Conservation (phyloP, 768 basidiomycete species). For the Termitomyces sp. region DNA sequence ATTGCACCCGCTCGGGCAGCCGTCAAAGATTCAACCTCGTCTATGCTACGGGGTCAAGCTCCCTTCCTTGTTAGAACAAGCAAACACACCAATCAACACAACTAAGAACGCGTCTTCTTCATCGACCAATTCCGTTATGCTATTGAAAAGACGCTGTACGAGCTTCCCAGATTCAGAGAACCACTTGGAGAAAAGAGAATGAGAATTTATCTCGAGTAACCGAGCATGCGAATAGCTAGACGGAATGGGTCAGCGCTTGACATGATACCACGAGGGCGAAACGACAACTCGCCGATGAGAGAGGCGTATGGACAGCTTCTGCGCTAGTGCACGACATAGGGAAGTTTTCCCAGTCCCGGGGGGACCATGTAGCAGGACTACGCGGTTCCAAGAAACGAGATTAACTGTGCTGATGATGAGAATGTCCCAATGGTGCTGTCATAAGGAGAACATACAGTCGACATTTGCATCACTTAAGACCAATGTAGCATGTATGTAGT, state of each 20-base stretch:
- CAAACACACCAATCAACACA: slow-evolving; percentile 77
- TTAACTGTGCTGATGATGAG: slow-evolving; percentile 52
- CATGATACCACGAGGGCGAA: neutral
- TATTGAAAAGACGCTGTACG: slow-evolving; percentile 88
- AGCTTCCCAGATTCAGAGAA: slow-evolving; percentile 99
- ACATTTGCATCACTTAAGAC: slow-evolving; percentile 87
- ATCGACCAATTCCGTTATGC: slow-evolving; percentile 87
- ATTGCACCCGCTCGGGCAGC: slow-evolving; percentile 93
- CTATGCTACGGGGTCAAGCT: slow-evolving; percentile 36
- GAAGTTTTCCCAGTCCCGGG: slow-evolving; percentile 98
- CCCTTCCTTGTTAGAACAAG: neutral
- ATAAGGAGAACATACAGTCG: slow-evolving; percentile 55
- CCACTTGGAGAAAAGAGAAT: slow-evolving; percentile 98
- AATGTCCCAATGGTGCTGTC: neutral
- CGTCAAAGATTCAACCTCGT: slow-evolving; percentile 95
- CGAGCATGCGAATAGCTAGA: slow-evolving; percentile 80
- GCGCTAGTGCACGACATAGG: slow-evolving; percentile 89
- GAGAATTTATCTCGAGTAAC: slow-evolving; percentile 95
- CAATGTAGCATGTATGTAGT: slow-evolving; percentile 93
- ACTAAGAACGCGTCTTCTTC: slow-evolving; percentile 91
- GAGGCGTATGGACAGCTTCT: slow-evolving; percentile 90
- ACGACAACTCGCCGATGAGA: slow-evolving; percentile 60
- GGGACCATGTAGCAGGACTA: slow-evolving; percentile 92
- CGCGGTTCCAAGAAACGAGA: slow-evolving; percentile 92
- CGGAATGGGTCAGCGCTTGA: neutral